These are phyloP conservation scores for Tetracentron sinense DNA, from an alignment of 164 flowering plant species.

Conservation along the genomic window DNA sequence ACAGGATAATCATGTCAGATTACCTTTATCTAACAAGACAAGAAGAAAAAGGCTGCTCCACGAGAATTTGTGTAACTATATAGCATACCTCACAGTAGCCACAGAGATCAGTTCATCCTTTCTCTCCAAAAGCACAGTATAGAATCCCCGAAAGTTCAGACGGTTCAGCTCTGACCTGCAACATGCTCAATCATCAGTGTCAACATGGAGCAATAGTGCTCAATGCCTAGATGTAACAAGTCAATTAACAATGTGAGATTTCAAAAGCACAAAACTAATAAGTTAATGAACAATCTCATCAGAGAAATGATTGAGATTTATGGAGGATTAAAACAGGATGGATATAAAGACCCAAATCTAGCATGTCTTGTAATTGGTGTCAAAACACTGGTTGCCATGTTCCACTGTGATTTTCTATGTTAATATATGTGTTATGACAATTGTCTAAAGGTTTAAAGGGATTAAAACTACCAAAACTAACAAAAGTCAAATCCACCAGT, in stretches of 20 bases:
- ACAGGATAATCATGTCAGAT: conserved; percentile 6
- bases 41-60: background rate
- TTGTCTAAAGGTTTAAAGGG: too few relatives aligned
- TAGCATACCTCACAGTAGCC: conserved; percentile 64
- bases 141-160: conserved; percentile 75
- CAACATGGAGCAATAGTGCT: background rate
- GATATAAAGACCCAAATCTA: too few relatives aligned
- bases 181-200: background rate
- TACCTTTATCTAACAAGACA: background rate
- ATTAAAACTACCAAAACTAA: too few relatives aligned
- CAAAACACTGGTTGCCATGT: too few relatives aligned
- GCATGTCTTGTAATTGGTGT: too few relatives aligned
- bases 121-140: conserved; percentile 68
- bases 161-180: conserved; percentile 71
- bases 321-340: too few relatives aligned
- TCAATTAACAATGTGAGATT: background rate
- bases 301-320: too few relatives aligned
- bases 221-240: background rate
- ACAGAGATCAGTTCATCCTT: conserved; percentile 69
- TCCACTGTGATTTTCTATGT: too few relatives aligned
- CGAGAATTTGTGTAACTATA: background rate
- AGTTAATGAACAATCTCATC: too few relatives aligned
- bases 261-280: background rate
- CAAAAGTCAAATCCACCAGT: too few relatives aligned
- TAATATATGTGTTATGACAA: too few relatives aligned